Conservation (phyloP, 495 filamentous ascomycete genomes). For the Daldinia childiae region DNA sequence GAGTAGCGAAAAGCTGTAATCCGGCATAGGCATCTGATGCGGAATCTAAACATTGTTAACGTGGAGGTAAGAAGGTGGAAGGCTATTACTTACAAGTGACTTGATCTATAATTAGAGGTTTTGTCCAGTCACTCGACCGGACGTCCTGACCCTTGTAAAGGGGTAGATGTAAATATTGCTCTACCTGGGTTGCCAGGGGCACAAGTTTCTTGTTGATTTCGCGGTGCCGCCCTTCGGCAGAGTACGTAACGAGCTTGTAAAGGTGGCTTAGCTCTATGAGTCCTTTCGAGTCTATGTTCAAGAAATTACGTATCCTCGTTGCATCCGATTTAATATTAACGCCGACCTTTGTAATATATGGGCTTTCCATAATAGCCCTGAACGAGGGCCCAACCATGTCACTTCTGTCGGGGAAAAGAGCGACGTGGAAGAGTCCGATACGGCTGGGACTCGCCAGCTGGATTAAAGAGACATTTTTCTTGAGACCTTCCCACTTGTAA, state of each 20-base stretch:
- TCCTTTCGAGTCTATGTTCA: slow-evolving; percentile 69
- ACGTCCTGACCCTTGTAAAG: slow-evolving; percentile 75
- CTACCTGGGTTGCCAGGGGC: slow-evolving; percentile 70
- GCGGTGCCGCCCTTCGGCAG: slow-evolving; percentile 53
- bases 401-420: slow-evolving; percentile 63
- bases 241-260: slow-evolving; percentile 76
- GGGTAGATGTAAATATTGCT: slow-evolving; percentile 78
- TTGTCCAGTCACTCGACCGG: slow-evolving; percentile 76
- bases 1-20: slow-evolving; percentile 72
- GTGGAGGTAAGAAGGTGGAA: neutral
- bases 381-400: slow-evolving; percentile 76
- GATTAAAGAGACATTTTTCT: slow-evolving; percentile 76
- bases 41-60: slow-evolving; percentile 65
- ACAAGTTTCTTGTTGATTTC: slow-evolving; percentile 73
- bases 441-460: slow-evolving; percentile 82
- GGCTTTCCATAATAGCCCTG: slow-evolving; percentile 73
- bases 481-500: slow-evolving; percentile 55
- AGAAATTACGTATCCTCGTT: slow-evolving; percentile 71
- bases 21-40: slow-evolving; percentile 86
- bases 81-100: slow-evolving; percentile 69
- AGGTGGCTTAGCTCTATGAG: slow-evolving; percentile 84
- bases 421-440: slow-evolving; percentile 85
- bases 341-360: slow-evolving; percentile 77
- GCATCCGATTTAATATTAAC: slow-evolving; percentile 79
- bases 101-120: slow-evolving; percentile 68